A percentile compares a stretch with the other conserved stretches of the same genome.
phyloP scores from a whole-genome alignment of 2,329 filamentous ascomycete genomes.

The Penicillium digitatum region DNA sequence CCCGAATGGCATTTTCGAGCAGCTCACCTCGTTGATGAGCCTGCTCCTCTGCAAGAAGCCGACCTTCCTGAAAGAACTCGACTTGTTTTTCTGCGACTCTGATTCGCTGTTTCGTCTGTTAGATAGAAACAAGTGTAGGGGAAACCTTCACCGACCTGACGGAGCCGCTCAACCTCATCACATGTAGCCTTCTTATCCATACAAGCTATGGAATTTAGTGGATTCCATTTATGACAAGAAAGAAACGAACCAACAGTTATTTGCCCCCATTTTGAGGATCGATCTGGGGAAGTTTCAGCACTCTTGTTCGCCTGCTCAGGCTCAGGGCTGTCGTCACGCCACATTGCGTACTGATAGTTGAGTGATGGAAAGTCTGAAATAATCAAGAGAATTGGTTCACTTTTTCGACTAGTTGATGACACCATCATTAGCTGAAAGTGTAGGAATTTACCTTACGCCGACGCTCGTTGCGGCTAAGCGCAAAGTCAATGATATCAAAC shows the following conservation, averaged over 20 bases:
- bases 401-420: not conserved
- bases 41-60: constrained; percentile 1
- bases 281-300: not conserved
- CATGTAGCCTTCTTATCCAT: not conserved
- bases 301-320: not conserved
- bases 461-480: not conserved
- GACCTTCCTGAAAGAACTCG: not conserved
- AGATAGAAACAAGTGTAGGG: not conserved
- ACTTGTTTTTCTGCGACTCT: not conserved
- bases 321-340: not conserved
- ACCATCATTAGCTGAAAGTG: not conserved
- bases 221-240: not conserved
- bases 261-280: not conserved
- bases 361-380: not conserved
- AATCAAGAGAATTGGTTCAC: not conserved
- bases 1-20: not conserved
- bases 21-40: constrained; percentile 2
- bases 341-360: not conserved
- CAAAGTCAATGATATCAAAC: not conserved
- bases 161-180: not conserved
- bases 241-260: not conserved
- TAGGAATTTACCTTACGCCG: not conserved
- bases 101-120: not conserved
- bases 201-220: not conserved
- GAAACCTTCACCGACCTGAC: not conserved